These are phyloP conservation scores for Zygosaccharomyces gambellarensis DNA, from an alignment of 805 yeast genomes.

Conservation along the genomic window DNA sequence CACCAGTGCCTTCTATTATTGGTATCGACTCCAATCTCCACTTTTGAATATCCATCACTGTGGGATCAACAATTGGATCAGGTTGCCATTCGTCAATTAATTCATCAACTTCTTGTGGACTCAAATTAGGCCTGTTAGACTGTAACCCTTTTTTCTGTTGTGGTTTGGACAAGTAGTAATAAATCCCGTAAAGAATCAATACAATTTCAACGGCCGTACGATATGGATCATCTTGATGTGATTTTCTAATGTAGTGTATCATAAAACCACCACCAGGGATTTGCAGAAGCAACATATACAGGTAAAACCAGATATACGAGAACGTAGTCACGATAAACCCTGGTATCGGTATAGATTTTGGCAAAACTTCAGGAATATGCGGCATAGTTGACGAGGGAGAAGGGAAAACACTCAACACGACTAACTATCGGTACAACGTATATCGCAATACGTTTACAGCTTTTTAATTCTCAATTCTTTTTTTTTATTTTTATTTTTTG, in stretches of 20 bases:
- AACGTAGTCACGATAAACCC: slow-evolving; percentile 20
- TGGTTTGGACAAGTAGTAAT: slow-evolving; percentile 69
- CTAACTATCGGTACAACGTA: not conserved
- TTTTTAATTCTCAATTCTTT: not conserved
- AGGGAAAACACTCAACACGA: not conserved
- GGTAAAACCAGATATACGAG: slow-evolving; percentile 25
- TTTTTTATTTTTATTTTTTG: not conserved
- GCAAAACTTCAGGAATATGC: slow-evolving; percentile 25
- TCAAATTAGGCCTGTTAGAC: slow-evolving; percentile 59
- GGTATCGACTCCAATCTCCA: slow-evolving; percentile 68
- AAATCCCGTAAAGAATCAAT: slow-evolving; percentile 72
- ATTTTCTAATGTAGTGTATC: slow-evolving; percentile 69
- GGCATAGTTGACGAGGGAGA: slow-evolving; percentile 11
- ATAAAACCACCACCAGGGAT: slow-evolving; percentile 36
- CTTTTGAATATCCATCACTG: slow-evolving; percentile 33
- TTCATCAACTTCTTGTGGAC: slow-evolving; percentile 67
- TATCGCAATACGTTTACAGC: not conserved
- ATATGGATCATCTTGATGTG: slow-evolving; percentile 90
- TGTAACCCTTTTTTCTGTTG: slow-evolving; percentile 73
- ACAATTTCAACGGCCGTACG: slow-evolving; percentile 78
- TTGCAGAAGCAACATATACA: slow-evolving; percentile 11
- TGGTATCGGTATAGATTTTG: slow-evolving; percentile 31
- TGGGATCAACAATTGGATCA: slow-evolving; percentile 63
- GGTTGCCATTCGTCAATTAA: slow-evolving; percentile 91
- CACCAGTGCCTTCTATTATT: slow-evolving; percentile 51